Conservation (phyloP, 371 early-diverging fungal genomes). For the Parasitella parasitica region DNA sequence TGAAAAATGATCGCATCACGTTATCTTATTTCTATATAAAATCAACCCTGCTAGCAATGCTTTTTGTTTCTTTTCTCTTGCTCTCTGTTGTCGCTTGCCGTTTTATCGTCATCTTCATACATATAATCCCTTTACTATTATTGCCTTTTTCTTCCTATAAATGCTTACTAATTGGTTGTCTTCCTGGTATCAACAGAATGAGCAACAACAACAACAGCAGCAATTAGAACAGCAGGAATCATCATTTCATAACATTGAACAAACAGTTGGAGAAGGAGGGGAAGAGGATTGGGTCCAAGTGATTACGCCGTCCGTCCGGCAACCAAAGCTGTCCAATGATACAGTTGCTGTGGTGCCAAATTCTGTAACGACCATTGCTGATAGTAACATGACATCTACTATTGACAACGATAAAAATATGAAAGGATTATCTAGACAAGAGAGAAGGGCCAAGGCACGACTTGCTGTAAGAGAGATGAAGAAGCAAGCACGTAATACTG, state of each 20-base stretch:
- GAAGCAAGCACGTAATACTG: constrained; percentile 17
- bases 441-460: constrained; percentile 20
- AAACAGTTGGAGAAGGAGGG: constrained; percentile 4
- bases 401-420: background rate
- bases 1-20: constrained; percentile 18
- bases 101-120: background rate
- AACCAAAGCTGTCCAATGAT: constrained; percentile 9
- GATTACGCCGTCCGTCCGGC: constrained; percentile 1
- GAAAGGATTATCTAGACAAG: constrained; percentile 23
- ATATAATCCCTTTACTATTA: background rate
- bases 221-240: constrained; percentile 16
- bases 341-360: background rate
- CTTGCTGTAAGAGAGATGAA: constrained; percentile 19
- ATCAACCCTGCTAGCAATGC: background rate
- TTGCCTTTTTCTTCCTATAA: background rate
- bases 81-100: background rate
- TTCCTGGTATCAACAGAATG: constrained; percentile 21
- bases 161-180: constrained; percentile 26
- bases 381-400: background rate
- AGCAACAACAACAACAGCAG: constrained; percentile 21
- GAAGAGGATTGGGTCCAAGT: constrained; percentile 26
- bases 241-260: background rate
- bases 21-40: background rate
- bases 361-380: background rate
- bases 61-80: background rate